phyloP scores from a whole-genome alignment of 495 filamentous ascomycete genomes.

The Barbatosphaeria neglecta region DNA sequence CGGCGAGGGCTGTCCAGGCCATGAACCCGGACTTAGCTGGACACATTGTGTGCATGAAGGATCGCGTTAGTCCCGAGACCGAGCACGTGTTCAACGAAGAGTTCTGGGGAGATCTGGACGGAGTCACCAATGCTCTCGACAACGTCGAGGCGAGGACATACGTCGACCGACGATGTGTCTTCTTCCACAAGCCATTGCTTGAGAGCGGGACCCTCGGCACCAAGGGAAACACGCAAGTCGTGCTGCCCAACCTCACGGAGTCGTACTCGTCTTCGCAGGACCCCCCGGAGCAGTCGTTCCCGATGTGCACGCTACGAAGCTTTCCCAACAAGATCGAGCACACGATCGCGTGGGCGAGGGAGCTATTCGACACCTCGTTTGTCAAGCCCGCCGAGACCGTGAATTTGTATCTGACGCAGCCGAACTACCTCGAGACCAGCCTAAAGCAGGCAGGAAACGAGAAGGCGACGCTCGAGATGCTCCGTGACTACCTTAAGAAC shows the following conservation, averaged over 20 bases:
- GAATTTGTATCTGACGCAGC: slow-evolving; percentile 85
- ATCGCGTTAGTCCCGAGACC: slow-evolving; percentile 84
- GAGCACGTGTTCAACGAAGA: slow-evolving; percentile 91
- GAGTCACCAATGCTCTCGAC: slow-evolving; percentile 93
- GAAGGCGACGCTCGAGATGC: slow-evolving; percentile 84
- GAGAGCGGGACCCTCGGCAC: slow-evolving; percentile 96
- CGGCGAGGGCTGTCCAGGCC: slow-evolving; percentile 69
- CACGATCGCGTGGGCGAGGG: slow-evolving; percentile 95
- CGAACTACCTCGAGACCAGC: slow-evolving; percentile 80
- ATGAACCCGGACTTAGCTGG: slow-evolving; percentile 92
- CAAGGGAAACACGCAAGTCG: slow-evolving; percentile 95
- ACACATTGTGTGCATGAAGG: slow-evolving; percentile 73
- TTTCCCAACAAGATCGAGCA: slow-evolving; percentile 99
- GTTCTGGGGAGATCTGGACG: slow-evolving; percentile 86
- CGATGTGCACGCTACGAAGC: slow-evolving; percentile 94
- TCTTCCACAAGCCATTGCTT: slow-evolving; percentile 93
- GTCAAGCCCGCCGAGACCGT: slow-evolving; percentile 88
- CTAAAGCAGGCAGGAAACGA: slow-evolving; percentile 93
- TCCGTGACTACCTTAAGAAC: slow-evolving; percentile 82
- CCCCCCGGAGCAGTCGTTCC: slow-evolving; percentile 96
- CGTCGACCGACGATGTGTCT: slow-evolving; percentile 93
- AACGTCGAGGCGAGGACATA: slow-evolving; percentile 97
- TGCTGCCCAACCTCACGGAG: slow-evolving; percentile 83
- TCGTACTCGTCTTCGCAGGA: slow-evolving; percentile 98
- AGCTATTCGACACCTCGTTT: slow-evolving; percentile 88